phyloP scores from a whole-genome alignment of 1,139 yeast genomes.

The Geotrichum aggregatum region DNA sequence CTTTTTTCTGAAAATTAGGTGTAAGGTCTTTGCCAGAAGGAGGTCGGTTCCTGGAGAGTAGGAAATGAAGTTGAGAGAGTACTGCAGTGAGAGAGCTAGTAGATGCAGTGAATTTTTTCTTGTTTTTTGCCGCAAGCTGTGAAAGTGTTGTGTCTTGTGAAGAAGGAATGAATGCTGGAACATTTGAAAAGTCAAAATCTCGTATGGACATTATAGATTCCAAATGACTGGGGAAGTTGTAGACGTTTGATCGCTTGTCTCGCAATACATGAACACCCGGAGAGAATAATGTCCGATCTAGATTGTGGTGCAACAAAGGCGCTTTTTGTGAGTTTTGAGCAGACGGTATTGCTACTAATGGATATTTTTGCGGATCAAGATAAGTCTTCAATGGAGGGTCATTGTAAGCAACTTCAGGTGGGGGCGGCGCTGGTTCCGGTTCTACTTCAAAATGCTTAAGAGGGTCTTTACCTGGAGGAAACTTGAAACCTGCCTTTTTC shows the following conservation, averaged over 20 bases:
- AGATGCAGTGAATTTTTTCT: slow-evolving; percentile 61
- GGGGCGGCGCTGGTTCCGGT: neutral
- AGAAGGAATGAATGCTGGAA: slow-evolving; percentile 60
- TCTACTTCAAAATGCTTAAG: neutral
- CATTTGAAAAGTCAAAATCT: slow-evolving; percentile 60
- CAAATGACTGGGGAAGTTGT: slow-evolving; percentile 63
- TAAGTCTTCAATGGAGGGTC: neutral
- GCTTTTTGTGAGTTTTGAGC: slow-evolving; percentile 30
- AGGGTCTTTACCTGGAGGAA: neutral
- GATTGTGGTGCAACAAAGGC: slow-evolving; percentile 56
- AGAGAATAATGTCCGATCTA: slow-evolving; percentile 66
- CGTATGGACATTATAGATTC: slow-evolving; percentile 58
- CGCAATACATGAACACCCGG: slow-evolving; percentile 80
- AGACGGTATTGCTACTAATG: slow-evolving; percentile 9
- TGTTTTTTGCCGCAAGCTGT: slow-evolving; percentile 44
- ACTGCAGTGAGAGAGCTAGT: slow-evolving; percentile 84
- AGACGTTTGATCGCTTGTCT: slow-evolving; percentile 71
- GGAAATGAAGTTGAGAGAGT: slow-evolving; percentile 66
- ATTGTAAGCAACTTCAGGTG: neutral
- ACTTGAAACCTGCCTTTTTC: slow-evolving; percentile 4
- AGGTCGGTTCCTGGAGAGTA: slow-evolving; percentile 59
- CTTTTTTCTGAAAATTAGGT: slow-evolving; percentile 39
- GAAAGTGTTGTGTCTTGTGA: slow-evolving; percentile 57
- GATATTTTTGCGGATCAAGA: neutral
- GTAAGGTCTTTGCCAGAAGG: slow-evolving; percentile 47